Evolutionary conservation across 75 land plant genomes (phyloP).

Genomic region (Chamaecyparis obtusa): DNA sequence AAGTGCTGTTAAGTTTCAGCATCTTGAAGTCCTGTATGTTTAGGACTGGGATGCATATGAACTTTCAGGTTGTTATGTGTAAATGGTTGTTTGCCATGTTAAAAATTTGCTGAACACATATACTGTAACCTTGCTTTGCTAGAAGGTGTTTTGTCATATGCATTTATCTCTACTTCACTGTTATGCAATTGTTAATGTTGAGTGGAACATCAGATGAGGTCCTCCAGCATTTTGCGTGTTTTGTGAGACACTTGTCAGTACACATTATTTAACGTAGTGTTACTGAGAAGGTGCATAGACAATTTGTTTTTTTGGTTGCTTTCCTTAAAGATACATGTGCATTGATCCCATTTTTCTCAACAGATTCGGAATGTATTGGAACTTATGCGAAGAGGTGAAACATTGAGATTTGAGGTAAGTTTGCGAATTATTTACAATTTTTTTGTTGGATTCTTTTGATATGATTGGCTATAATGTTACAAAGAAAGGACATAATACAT

Average conservation of each 20-base stretch:
- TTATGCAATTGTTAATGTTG: background rate
- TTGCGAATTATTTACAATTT: background rate
- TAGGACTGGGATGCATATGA: background rate
- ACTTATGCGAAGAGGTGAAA: slow-evolving; percentile 5
- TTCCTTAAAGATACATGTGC: background rate
- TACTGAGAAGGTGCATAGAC: background rate
- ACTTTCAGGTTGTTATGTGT: background rate
- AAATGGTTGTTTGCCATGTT: background rate
- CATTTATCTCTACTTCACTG: background rate
- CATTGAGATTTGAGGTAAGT: slow-evolving; percentile 14
- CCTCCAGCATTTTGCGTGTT: background rate
- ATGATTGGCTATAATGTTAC: background rate
- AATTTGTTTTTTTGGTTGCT: background rate
- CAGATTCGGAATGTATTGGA: slow-evolving; percentile 10
- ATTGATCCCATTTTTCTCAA: background rate
- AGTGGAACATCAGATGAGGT: background rate
- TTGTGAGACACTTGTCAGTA: background rate
- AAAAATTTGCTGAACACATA: background rate
- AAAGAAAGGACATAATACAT: background rate
- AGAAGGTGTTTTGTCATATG: background rate
- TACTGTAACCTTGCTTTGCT: background rate
- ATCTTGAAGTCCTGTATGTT: background rate
- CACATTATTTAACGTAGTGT: background rate
- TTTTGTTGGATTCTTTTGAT: background rate
- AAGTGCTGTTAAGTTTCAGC: background rate